Evolutionary conservation across 305 asterid species (phyloP).

Genomic region (Fraxinus dipetala): DNA sequence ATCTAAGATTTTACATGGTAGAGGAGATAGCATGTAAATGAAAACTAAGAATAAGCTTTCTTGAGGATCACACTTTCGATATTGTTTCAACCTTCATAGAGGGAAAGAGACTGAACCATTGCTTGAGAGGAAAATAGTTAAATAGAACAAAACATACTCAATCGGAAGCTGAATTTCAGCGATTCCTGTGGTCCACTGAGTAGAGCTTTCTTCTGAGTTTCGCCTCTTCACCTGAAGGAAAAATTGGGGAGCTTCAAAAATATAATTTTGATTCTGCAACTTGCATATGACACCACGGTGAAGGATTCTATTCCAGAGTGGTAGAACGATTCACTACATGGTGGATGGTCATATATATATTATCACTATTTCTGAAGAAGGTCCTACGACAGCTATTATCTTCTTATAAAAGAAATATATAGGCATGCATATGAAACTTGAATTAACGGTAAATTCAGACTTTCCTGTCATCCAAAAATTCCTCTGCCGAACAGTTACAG

Average conservation of each 20-base stretch:
- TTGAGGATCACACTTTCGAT: not conserved
- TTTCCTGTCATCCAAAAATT: not conserved
- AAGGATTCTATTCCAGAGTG: conserved; percentile 16
- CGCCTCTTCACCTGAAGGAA: conserved; percentile 75
- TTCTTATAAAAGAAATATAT: not conserved
- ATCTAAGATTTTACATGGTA: not conserved
- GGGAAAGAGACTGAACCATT: conserved; percentile 5
- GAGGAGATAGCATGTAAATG: conserved; percentile 4
- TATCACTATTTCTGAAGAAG: not conserved
- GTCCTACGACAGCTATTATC: not conserved
- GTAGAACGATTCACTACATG: not conserved
- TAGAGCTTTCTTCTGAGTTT: conserved; percentile 88
- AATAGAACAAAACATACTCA: conserved; percentile 53
- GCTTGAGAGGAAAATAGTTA: not conserved
- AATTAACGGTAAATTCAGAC: not conserved
- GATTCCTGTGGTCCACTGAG: conserved; percentile 99
- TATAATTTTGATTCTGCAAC: conserved; percentile 15
- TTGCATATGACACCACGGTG: not conserved
- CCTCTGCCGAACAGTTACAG: not conserved
- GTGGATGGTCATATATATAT: not conserved
- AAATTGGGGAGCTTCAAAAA: conserved; percentile 14
- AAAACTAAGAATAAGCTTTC: not conserved
- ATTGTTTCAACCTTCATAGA: not conserved
- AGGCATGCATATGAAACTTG: not conserved
- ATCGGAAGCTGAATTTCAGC: conserved; percentile 98